A percentile compares a stretch with the other conserved stretches of the same genome.
phyloP scores from a whole-genome alignment of 2,329 filamentous ascomycete species.

The Fusarium chaquense region DNA sequence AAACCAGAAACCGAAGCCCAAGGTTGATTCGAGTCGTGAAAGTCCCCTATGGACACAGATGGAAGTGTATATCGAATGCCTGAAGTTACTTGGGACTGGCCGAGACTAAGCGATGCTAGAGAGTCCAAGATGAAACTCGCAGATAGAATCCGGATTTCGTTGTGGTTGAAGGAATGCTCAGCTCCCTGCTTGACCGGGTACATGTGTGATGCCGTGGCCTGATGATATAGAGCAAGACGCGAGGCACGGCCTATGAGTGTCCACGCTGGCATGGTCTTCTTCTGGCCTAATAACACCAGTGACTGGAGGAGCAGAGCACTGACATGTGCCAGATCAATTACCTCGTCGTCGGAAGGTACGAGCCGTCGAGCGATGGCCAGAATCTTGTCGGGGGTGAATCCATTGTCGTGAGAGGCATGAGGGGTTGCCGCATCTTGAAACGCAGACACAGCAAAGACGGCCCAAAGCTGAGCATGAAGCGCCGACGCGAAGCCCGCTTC shows the following conservation, averaged over 20 bases:
- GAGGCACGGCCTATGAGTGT: constrained; percentile 73
- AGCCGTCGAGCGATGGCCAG: constrained; percentile 64
- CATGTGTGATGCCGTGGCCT: constrained; percentile 30
- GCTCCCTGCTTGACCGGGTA: constrained; percentile 35
- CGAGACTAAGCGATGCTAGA: constrained; percentile 64
- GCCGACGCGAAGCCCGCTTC: constrained; percentile 50
- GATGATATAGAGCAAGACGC: constrained; percentile 54
- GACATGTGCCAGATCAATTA: constrained; percentile 57
- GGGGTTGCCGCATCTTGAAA: constrained; percentile 60
- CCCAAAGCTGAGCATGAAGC: constrained; percentile 69
- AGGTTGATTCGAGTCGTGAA: constrained; percentile 28
- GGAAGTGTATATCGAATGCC: constrained; percentile 38
- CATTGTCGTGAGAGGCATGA: constrained; percentile 5
- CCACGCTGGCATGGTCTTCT: constrained; percentile 70
- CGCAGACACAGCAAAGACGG: constrained; percentile 68
- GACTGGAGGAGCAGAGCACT: constrained; percentile 66
- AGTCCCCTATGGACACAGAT: constrained; percentile 26
- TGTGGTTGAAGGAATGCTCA: constrained; percentile 26
- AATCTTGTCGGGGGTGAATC: constrained; percentile 52
- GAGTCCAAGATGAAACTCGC: constrained; percentile 74
- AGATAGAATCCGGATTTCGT: constrained; percentile 52
- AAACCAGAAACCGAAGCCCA: constrained; percentile 44
- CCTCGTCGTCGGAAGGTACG: constrained; percentile 62
- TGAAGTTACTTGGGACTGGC: constrained; percentile 48
- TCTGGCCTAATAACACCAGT: constrained; percentile 71